These are phyloP conservation scores for Ceratocystis destructans DNA, from an alignment of 2,329 filamentous ascomycete genomes.

Conservation along the genomic window DNA sequence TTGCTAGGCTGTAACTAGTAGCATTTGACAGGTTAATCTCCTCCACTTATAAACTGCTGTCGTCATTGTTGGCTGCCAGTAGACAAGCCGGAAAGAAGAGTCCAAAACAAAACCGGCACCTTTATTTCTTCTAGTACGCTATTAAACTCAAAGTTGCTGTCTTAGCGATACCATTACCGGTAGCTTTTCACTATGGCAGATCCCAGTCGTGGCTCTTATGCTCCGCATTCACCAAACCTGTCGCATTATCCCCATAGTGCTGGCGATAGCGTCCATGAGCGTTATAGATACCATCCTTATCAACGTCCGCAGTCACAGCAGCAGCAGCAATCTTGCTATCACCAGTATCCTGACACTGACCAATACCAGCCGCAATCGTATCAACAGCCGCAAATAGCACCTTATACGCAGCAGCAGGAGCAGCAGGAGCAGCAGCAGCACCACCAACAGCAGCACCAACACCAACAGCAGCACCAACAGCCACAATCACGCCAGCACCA, in stretches of 20 bases:
- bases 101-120: background rate
- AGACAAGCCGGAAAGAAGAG: background rate
- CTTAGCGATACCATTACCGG: background rate
- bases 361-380: slow-evolving; percentile 2
- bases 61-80: background rate
- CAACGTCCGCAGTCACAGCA: background rate
- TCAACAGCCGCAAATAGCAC: slow-evolving; percentile 3
- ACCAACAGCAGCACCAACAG: background rate
- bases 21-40: background rate
- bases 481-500: background rate
- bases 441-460: background rate
- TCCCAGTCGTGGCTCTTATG: background rate
- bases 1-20: background rate
- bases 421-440: slow-evolving; percentile 1
- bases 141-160: background rate
- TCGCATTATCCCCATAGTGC: background rate
- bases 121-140: background rate
- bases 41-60: background rate
- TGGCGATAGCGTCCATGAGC: background rate
- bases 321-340: background rate
- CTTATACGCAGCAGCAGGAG: slow-evolving; percentile 3
- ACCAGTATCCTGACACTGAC: background rate
- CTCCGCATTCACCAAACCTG: background rate
- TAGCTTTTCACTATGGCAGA: slow-evolving; percentile 5
- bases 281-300: slow-evolving; percentile 5